Conservation (phyloP, 257 asterid species). For the Verbascum thapsus region DNA sequence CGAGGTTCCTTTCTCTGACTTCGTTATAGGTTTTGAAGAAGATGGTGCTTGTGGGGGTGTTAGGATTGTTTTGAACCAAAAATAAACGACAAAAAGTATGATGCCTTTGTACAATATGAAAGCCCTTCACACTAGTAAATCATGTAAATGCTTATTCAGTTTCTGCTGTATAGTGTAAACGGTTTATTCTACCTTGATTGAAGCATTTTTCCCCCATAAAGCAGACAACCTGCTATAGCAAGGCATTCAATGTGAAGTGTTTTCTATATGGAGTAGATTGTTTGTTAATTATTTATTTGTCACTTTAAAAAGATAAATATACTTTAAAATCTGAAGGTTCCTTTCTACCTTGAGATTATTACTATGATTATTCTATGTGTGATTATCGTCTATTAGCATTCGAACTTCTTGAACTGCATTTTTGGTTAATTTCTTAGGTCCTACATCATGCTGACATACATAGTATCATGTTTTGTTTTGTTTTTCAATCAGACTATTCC, state of each 20-base stretch:
- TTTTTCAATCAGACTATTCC: constrained; percentile 66
- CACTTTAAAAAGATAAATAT: not conserved
- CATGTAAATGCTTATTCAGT: constrained; percentile 5
- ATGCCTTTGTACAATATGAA: not conserved
- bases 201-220: not conserved
- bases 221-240: not conserved
- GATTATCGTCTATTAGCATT: constrained; percentile 15
- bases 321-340: not conserved
- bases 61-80: not conserved
- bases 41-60: not conserved
- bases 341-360: not conserved
- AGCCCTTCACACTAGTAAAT: not conserved
- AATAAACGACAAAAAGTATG: not conserved
- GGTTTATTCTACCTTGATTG: not conserved
- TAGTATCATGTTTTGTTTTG: constrained; percentile 2
- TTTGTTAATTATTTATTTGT: not conserved
- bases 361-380: constrained; percentile 6
- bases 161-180: constrained; percentile 3
- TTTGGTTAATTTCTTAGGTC: constrained; percentile 18
- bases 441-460: not conserved
- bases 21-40: not conserved
- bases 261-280: not conserved
- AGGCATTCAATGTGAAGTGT: not conserved
- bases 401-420: constrained; percentile 9
- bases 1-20: not conserved